Percentiles rank a stretch among this genome's conserved stretches.
These are phyloP conservation scores for Spergularia bocconei DNA, from an alignment of 148 eudicot genomes.

Conservation along the genomic window DNA sequence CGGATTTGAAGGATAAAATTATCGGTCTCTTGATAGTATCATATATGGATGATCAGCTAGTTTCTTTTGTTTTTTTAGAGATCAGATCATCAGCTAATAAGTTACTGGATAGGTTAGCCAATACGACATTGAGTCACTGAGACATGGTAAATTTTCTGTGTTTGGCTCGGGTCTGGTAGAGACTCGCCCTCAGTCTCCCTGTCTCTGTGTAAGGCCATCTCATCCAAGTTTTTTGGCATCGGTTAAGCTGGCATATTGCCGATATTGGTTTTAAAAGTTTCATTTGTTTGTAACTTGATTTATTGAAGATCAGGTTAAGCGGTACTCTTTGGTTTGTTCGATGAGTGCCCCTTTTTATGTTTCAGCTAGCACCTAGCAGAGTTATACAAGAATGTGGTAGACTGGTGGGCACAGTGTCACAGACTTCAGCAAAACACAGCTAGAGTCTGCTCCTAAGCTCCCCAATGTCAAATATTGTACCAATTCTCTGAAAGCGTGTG, in stretches of 20 bases:
- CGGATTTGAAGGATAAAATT: too few species aligned
- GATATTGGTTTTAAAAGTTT: neutral
- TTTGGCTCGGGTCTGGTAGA: neutral
- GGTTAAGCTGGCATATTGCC: neutral
- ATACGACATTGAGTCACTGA: too few species aligned
- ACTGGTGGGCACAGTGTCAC: too few species aligned
- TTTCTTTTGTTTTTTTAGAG: too few species aligned
- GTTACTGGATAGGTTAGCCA: too few species aligned
- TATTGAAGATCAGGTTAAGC: neutral
- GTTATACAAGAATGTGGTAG: constrained; percentile 59
- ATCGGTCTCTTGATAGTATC: too few species aligned
- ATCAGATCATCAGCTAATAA: too few species aligned
- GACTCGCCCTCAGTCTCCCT: neutral
- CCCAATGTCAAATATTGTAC: constrained; percentile 47
- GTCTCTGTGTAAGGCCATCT: neutral
- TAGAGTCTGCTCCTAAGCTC: constrained; percentile 56
- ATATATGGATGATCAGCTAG: too few species aligned
- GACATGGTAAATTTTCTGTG: neutral
- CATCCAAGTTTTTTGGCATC: neutral
- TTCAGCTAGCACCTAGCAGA: constrained; percentile 56
- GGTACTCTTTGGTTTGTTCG: neutral
- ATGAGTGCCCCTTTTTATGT: neutral
- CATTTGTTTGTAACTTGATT: neutral
- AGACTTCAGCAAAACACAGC: constrained; percentile 58
- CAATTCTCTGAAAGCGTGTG: constrained; percentile 21